Percentiles rank a stretch among this genome's conserved stretches.
Evolutionary conservation across 2,329 filamentous ascomycete species (phyloP).

Genomic region (Aspergillus quadrilineatus): DNA sequence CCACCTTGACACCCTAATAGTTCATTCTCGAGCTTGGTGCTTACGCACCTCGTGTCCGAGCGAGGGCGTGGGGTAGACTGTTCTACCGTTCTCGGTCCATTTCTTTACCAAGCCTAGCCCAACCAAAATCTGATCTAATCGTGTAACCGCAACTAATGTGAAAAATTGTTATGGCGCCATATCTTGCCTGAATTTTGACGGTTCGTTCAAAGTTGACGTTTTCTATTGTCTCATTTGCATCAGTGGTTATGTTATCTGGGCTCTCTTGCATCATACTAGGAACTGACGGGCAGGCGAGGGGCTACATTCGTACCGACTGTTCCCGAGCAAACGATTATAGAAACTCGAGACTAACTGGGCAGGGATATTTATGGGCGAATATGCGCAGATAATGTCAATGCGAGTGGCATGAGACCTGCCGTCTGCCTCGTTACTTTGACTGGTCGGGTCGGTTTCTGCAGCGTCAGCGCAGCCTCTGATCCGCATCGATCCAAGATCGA

Average conservation of each 20-base stretch:
- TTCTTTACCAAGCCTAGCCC: background rate
- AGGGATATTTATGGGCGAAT: background rate
- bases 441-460: background rate
- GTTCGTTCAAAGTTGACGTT: background rate
- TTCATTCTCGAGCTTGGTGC: background rate
- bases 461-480: background rate
- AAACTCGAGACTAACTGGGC: background rate
- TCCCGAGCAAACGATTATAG: background rate
- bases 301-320: background rate
- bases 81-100: too few species aligned
- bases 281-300: background rate
- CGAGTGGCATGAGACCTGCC: background rate
- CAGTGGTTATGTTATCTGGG: background rate
- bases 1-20: background rate
- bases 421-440: background rate
- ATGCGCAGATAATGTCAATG: background rate
- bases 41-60: background rate
- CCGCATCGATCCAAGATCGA: background rate
- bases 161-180: background rate
- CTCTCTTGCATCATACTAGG: constrained; percentile 5
- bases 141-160: background rate
- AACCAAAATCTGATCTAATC: background rate
- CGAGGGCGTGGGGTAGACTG: background rate
- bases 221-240: background rate
- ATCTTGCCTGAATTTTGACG: too few species aligned